These are phyloP conservation scores for Kwoniella pini DNA, from an alignment of 768 basidiomycete genomes.

Conservation along the genomic window DNA sequence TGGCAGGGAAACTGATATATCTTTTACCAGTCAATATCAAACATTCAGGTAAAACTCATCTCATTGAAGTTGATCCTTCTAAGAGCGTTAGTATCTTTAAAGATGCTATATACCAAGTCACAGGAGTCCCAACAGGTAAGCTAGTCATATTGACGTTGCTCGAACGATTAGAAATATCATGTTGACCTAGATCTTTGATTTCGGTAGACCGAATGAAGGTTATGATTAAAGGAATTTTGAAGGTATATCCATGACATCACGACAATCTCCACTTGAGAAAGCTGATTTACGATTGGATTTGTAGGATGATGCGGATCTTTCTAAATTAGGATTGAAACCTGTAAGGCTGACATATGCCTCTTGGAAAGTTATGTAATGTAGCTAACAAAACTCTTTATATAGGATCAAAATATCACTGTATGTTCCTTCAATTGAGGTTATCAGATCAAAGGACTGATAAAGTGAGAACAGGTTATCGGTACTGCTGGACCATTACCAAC, in stretches of 20 bases:
- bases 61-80: conserved; percentile 71
- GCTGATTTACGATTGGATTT: background rate
- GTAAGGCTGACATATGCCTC: too few species aligned
- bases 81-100: conserved; percentile 73
- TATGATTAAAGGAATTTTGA: conserved; percentile 89
- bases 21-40: conserved; percentile 70
- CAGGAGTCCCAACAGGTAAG: conserved; percentile 66
- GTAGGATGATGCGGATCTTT: conserved; percentile 84
- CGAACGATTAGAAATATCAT: background rate
- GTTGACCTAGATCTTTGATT: background rate
- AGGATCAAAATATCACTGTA: conserved; percentile 67
- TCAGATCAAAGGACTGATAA: conserved; percentile 61
- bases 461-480: conserved; percentile 66
- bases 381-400: background rate
- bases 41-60: conserved; percentile 78
- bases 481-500: conserved; percentile 89
- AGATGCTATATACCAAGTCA: conserved; percentile 72
- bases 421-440: conserved; percentile 54
- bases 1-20: background rate
- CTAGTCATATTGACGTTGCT: background rate
- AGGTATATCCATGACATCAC: conserved; percentile 66
- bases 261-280: too few species aligned
- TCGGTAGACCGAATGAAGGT: conserved; percentile 90
- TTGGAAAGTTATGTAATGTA: background rate
- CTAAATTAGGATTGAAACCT: conserved; percentile 77